A percentile compares a stretch with the other conserved stretches of the same genome.
Evolutionary conservation across 1,284 basidiomycete genomes (phyloP).

Genomic region (Peniophora sp.): DNA sequence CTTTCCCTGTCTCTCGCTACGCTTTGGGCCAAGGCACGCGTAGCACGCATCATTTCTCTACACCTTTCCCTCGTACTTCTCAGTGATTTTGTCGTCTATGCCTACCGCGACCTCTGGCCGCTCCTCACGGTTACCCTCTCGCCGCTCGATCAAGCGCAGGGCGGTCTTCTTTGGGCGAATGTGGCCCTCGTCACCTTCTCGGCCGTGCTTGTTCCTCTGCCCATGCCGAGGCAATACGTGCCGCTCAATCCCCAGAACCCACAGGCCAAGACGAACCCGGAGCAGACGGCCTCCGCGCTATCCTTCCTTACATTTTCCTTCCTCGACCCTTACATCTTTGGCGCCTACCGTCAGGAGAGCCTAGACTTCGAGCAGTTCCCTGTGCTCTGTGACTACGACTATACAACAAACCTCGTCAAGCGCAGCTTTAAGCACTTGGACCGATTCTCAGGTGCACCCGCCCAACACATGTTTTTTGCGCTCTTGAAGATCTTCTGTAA

Average conservation of each 20-base stretch:
- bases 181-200: slow-evolving; percentile 28
- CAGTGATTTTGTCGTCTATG: slow-evolving; percentile 33
- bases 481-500: slow-evolving; percentile 3
- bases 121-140: slow-evolving; percentile 39
- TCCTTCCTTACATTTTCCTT: slow-evolving; percentile 52
- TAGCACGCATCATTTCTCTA: not conserved
- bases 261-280: slow-evolving; percentile 39
- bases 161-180: slow-evolving; percentile 20
- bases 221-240: too few species aligned
- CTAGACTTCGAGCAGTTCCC: slow-evolving; percentile 24
- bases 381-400: slow-evolving; percentile 38
- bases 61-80: slow-evolving; percentile 21
- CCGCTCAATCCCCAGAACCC: slow-evolving; percentile 25
- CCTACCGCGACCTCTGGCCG: slow-evolving; percentile 59
- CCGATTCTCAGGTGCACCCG: not conserved
- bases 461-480: not conserved
- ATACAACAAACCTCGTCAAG: slow-evolving; percentile 28
- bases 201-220: slow-evolving; percentile 32
- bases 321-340: slow-evolving; percentile 28
- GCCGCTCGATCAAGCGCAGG: slow-evolving; percentile 29
- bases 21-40: not conserved
- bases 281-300: slow-evolving; percentile 60
- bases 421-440: slow-evolving; percentile 15
- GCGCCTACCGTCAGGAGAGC: slow-evolving; percentile 16
- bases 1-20: slow-evolving; percentile 11